Evolutionary conservation across 2,329 filamentous ascomycete species (phyloP).

Genomic region (Metarhizium robertsii): DNA sequence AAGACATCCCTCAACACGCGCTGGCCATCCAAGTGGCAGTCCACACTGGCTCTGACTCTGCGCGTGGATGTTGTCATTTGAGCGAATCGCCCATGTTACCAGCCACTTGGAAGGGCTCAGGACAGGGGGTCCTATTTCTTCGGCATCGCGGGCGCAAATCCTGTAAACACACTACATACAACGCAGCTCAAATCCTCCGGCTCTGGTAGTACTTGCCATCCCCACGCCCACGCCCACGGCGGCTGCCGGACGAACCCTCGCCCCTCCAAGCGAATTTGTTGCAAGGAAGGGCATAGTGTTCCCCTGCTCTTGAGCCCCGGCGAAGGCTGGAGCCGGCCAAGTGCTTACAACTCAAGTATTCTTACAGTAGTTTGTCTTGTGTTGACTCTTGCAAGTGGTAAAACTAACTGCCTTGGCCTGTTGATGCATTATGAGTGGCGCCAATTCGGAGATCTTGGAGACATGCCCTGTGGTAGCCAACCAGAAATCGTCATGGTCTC

Average conservation of each 20-base stretch:
- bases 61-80: not conserved
- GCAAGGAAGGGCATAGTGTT: not conserved
- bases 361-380: not conserved
- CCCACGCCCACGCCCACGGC: not conserved
- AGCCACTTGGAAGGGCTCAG: not conserved
- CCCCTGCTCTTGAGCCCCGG: not conserved
- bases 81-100: slow-evolving; percentile 5
- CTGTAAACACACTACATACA: not conserved
- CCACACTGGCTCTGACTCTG: not conserved
- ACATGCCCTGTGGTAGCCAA: slow-evolving; percentile 17
- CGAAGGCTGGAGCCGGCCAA: not conserved
- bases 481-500: slow-evolving; percentile 12
- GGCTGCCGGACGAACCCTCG: slow-evolving; percentile 7
- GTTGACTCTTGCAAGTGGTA: not conserved
- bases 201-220: not conserved
- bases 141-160: not conserved
- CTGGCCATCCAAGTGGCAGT: not conserved
- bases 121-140: not conserved
- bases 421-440: slow-evolving; percentile 23
- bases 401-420: slow-evolving; percentile 1
- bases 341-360: not conserved
- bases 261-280: not conserved
- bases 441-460: slow-evolving; percentile 22
- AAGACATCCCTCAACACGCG: not conserved
- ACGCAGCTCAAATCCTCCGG: not conserved